A percentile compares a stretch with the other conserved stretches of the same genome.
These are phyloP conservation scores for Lathyrus aphaca DNA, from an alignment of 306 rosid genomes.

Conservation along the genomic window DNA sequence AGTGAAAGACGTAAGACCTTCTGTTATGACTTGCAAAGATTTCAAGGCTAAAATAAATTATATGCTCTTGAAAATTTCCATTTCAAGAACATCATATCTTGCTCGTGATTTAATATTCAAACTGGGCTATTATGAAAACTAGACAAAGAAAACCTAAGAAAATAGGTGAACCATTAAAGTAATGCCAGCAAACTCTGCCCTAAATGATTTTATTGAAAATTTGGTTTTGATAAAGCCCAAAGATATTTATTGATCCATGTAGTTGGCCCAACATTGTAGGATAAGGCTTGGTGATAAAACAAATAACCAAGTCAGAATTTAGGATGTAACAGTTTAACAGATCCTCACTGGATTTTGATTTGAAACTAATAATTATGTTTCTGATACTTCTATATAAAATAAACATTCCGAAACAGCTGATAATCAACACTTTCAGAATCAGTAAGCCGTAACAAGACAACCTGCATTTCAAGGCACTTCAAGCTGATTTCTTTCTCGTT, in stretches of 20 bases:
- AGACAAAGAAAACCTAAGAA: constrained; percentile 6
- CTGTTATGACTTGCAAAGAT: constrained; percentile 13
- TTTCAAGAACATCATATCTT: constrained; percentile 33
- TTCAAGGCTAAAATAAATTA: constrained; percentile 21
- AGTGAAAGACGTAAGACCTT: constrained; percentile 10
- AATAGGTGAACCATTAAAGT: constrained; percentile 1
- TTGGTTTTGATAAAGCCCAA: constrained; percentile 9
- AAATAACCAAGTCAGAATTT: neutral
- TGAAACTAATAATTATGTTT: neutral
- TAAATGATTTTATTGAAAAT: neutral
- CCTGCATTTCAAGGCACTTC: constrained; percentile 24
- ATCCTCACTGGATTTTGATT: constrained; percentile 25
- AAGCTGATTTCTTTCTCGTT: neutral
- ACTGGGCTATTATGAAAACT: constrained; percentile 4
- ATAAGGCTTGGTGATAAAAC: too few species aligned
- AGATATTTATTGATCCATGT: neutral
- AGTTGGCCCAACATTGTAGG: too few species aligned
- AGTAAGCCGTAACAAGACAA: constrained; percentile 5
- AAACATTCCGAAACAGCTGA: neutral
- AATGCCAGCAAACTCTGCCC: neutral
- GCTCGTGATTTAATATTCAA: constrained; percentile 14
- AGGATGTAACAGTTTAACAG: neutral
- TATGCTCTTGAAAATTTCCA: constrained; percentile 21
- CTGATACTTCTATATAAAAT: neutral
- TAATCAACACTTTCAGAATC: neutral